phyloP scores from a whole-genome alignment of 805 yeast species.

The Sugiyamaella americana region DNA sequence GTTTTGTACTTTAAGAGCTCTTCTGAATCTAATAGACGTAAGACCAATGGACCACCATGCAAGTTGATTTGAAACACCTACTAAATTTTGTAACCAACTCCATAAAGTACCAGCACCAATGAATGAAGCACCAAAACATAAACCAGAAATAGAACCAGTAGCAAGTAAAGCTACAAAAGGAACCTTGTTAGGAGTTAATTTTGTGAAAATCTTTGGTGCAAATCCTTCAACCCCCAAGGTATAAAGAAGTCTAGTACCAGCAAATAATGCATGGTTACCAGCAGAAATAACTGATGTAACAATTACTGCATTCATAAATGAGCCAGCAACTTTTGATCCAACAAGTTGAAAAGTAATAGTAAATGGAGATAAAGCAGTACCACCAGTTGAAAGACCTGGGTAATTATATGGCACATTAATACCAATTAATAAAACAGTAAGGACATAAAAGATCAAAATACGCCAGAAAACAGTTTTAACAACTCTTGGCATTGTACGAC shows the following conservation, averaged over 20 bases:
- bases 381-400: conserved; percentile 37
- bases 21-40: conserved; percentile 50
- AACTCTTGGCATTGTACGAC: conserved; percentile 51
- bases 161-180: conserved; percentile 43
- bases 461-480: conserved; percentile 51
- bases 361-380: conserved; percentile 43
- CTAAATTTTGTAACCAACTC: conserved; percentile 48
- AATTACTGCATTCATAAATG: conserved; percentile 54
- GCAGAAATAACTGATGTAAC: conserved; percentile 59
- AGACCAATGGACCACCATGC: conserved; percentile 56
- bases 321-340: conserved; percentile 41
- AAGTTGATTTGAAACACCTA: conserved; percentile 59
- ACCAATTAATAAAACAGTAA: conserved; percentile 52
- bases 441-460: conserved; percentile 47
- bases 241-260: conserved; percentile 58
- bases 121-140: conserved; percentile 54
- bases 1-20: conserved; percentile 37
- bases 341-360: conserved; percentile 39
- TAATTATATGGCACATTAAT: conserved; percentile 53
- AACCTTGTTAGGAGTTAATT: conserved; percentile 44
- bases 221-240: conserved; percentile 53
- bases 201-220: conserved; percentile 48
- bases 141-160: conserved; percentile 51
- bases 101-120: conserved; percentile 49
- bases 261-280: conserved; percentile 58